These are phyloP conservation scores for Pestalotiopsis sp. DNA, from an alignment of 2,329 filamentous ascomycete genomes.

Conservation along the genomic window DNA sequence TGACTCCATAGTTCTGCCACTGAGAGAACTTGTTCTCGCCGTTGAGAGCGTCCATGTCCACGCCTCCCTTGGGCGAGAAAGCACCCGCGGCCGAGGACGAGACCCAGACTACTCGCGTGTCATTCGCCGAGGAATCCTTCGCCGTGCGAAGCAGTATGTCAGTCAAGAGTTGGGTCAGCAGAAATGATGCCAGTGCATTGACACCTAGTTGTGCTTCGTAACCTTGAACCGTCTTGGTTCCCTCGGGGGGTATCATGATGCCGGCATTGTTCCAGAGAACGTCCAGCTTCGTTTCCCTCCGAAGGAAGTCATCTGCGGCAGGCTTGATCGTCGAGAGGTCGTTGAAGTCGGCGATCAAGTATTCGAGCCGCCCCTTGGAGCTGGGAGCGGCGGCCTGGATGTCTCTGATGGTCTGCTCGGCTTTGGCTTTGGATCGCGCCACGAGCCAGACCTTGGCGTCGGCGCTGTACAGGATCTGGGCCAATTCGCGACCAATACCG, in stretches of 20 bases:
- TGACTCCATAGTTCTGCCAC: neutral
- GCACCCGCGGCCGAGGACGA: neutral
- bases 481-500: neutral
- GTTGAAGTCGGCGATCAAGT: slow-evolving; percentile 27
- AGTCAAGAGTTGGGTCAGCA: slow-evolving; percentile 21
- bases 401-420: neutral
- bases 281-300: slow-evolving; percentile 27
- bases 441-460: slow-evolving; percentile 1
- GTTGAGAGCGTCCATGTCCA: neutral
- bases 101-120: neutral
- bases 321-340: slow-evolving; percentile 28
- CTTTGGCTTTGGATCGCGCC: neutral
- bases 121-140: neutral
- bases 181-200: slow-evolving; percentile 20
- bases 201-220: slow-evolving; percentile 27
- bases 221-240: slow-evolving; percentile 31
- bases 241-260: slow-evolving; percentile 35
- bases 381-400: neutral
- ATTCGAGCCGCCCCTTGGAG: slow-evolving; percentile 2
- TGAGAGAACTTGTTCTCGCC: neutral
- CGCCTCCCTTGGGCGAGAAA: neutral
- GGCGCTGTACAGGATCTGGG: neutral
- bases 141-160: slow-evolving; percentile 16
- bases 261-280: slow-evolving; percentile 40
- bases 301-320: slow-evolving; percentile 23